A percentile compares a stretch with the other conserved stretches of the same genome.
Evolutionary conservation across 306 rosid species (phyloP).

Genomic region (Pterocarpus santalinus): DNA sequence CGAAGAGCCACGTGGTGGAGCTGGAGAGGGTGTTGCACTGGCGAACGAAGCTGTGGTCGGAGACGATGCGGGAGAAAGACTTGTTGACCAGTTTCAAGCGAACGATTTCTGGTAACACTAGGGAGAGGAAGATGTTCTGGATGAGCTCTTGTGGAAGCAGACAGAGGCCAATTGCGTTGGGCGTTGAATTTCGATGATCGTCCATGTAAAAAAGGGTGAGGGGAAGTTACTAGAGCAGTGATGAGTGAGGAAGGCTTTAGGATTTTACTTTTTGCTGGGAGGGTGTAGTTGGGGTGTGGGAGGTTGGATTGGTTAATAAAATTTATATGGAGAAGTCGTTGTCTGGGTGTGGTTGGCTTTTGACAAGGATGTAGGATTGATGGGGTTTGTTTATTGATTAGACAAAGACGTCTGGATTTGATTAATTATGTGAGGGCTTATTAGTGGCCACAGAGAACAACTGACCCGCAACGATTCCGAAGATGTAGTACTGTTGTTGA

Average conservation of each 20-base stretch:
- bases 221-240: not conserved
- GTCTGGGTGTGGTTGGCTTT: conserved; percentile 40
- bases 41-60: conserved; percentile 57
- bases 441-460: conserved; percentile 20
- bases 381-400: not conserved
- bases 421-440: not conserved
- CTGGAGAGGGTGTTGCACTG: conserved; percentile 57
- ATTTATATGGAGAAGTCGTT: not conserved
- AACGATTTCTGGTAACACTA: conserved; percentile 54
- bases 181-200: conserved; percentile 52
- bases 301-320: not conserved
- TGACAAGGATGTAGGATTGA: conserved; percentile 16
- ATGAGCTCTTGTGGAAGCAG: conserved; percentile 68
- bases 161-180: conserved; percentile 61
- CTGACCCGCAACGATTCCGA: conserved; percentile 18
- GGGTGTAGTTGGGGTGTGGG: not conserved
- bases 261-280: not conserved
- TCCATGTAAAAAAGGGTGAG: conserved; percentile 47
- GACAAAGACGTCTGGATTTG: not conserved
- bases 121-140: conserved; percentile 60
- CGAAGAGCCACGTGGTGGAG: conserved; percentile 71
- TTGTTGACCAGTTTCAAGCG: conserved; percentile 47
- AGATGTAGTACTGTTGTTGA: not conserved
- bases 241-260: not conserved
- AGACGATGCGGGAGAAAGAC: conserved; percentile 47